phyloP scores from a whole-genome alignment of 495 filamentous ascomycete genomes.

The Aspergillus carlsbadensis region DNA sequence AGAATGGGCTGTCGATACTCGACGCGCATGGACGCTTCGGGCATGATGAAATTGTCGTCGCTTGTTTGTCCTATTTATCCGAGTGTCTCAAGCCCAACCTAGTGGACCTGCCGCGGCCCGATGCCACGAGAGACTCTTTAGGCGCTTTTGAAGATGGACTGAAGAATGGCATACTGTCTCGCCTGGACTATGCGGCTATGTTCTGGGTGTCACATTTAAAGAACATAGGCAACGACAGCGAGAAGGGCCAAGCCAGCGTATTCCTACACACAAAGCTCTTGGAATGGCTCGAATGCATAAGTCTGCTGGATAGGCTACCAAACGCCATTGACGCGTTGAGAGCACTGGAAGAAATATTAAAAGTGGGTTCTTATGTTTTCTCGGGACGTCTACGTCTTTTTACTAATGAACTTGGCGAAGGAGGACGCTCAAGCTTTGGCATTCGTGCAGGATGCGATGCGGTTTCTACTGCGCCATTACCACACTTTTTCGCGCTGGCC shows the following conservation, averaged over 20 bases:
- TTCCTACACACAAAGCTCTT: constrained; percentile 20
- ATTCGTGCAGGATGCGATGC: constrained; percentile 22
- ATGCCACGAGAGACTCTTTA: not conserved
- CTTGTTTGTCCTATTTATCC: too few species aligned
- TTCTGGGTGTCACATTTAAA: not conserved
- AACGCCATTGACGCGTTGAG: constrained; percentile 11
- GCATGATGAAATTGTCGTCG: not conserved
- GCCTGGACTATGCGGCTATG: not conserved
- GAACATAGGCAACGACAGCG: too few species aligned
- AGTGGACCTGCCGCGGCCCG: not conserved
- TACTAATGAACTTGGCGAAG: too few species aligned
- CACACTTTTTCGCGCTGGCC: constrained; percentile 18
- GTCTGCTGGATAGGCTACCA: constrained; percentile 21
- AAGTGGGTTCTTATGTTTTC: not conserved
- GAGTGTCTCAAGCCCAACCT: too few species aligned
- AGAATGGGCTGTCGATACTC: not conserved
- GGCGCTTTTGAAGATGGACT: not conserved
- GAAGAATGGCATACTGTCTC: not conserved
- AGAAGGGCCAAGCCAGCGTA: not conserved
- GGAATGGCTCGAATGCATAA: constrained; percentile 30
- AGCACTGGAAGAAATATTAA: constrained; percentile 4
- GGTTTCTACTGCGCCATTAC: constrained; percentile 24
- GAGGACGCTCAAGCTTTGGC: constrained; percentile 8
- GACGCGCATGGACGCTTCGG: not conserved
- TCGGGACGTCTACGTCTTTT: too few species aligned